Conservation (phyloP, 148 eudicot genomes). For the Chenopodium suecicum region DNA sequence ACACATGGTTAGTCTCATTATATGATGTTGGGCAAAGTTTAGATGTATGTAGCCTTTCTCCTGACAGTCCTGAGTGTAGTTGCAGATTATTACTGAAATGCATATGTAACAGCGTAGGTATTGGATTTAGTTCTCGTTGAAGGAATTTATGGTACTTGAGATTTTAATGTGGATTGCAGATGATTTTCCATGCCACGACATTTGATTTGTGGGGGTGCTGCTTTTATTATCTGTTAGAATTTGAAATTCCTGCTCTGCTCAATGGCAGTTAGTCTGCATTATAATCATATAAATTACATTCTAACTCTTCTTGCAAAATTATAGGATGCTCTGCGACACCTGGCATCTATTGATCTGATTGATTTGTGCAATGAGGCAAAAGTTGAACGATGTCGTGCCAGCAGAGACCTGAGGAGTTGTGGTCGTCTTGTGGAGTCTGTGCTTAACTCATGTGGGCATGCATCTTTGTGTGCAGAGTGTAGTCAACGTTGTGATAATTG, state of each 20-base stretch:
- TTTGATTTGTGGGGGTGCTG: neutral
- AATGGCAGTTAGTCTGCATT: neutral
- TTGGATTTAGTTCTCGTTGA: neutral
- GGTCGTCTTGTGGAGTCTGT: conserved; percentile 72
- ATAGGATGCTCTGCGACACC: conserved; percentile 78
- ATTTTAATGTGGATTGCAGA: neutral
- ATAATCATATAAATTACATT: neutral
- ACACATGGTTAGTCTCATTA: neutral
- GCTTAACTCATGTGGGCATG: conserved; percentile 84
- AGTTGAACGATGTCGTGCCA: conserved; percentile 90
- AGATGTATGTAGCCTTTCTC: neutral
- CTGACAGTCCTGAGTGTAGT: neutral
- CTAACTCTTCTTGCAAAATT: conserved; percentile 20
- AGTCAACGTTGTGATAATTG: conserved; percentile 85
- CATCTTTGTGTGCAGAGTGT: conserved; percentile 93
- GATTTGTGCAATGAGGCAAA: conserved; percentile 92
- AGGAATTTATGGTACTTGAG: neutral
- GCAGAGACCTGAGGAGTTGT: conserved; percentile 92
- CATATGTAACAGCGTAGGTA: neutral
- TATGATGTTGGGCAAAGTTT: neutral
- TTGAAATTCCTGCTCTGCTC: neutral
- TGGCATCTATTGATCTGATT: conserved; percentile 86
- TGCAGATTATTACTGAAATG: neutral
- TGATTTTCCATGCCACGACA: neutral
- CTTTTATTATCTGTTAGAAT: neutral